Conservation (phyloP, 106 monocot genomes). For the Dendrobium officinale region DNA sequence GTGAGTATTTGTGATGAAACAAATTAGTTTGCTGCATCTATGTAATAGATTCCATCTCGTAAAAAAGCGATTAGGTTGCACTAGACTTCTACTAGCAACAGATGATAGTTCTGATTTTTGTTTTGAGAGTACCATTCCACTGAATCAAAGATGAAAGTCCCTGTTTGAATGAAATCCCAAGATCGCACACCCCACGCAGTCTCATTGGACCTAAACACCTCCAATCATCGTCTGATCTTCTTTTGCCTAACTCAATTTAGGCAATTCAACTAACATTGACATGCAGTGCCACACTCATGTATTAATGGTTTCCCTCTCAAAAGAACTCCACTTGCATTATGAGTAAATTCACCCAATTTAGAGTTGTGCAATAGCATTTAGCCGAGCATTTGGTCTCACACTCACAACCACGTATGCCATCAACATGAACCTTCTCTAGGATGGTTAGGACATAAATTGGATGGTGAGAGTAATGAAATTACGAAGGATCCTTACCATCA, state of each 20-base stretch:
- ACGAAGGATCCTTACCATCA: conserved; percentile 56
- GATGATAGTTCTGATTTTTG: conserved; percentile 46
- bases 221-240: conserved; percentile 46
- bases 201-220: conserved; percentile 82
- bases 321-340: conserved; percentile 53
- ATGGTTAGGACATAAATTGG: conserved; percentile 41
- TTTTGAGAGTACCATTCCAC: conserved; percentile 63
- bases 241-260: conserved; percentile 83
- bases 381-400: conserved; percentile 46
- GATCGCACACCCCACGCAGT: conserved; percentile 96
- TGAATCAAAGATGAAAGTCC: conserved; percentile 83
- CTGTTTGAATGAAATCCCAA: conserved; percentile 85
- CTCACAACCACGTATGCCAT: conserved; percentile 47
- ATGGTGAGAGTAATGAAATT: conserved; percentile 54
- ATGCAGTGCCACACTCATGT: conserved; percentile 78
- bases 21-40: too few relatives aligned
- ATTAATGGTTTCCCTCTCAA: conserved; percentile 74
- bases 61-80: conserved; percentile 58
- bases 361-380: conserved; percentile 52
- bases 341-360: conserved; percentile 78
- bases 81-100: conserved; percentile 47
- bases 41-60: conserved; percentile 34
- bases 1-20: too few relatives aligned
- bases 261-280: conserved; percentile 64
- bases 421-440: conserved; percentile 20